Evolutionary conservation across 2,329 filamentous ascomycete genomes (phyloP).

Genomic region (Xylariales sp.): DNA sequence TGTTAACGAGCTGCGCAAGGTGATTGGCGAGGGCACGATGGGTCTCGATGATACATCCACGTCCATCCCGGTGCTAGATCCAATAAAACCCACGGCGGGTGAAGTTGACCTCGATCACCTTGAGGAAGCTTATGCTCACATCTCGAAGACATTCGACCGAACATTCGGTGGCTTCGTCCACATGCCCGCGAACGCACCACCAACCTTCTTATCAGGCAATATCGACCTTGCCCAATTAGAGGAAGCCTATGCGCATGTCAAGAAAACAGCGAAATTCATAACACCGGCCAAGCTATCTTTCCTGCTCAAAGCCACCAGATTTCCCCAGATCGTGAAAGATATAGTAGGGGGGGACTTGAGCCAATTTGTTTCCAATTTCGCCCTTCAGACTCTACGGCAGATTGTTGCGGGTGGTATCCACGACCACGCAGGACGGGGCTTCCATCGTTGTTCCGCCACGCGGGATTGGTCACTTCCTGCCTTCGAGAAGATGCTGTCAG

Average conservation of each 20-base stretch:
- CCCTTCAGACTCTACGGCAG: slow-evolving; percentile 70
- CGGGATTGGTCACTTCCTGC: slow-evolving; percentile 90
- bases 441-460: slow-evolving; percentile 79
- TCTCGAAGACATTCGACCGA: slow-evolving; percentile 73
- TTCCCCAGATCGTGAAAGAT: slow-evolving; percentile 69
- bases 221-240: slow-evolving; percentile 88
- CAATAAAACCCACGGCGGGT: slow-evolving; percentile 1
- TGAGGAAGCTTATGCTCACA: slow-evolving; percentile 82
- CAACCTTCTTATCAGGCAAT: slow-evolving; percentile 14
- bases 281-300: slow-evolving; percentile 83
- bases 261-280: slow-evolving; percentile 78
- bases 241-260: slow-evolving; percentile 80
- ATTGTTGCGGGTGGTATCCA: slow-evolving; percentile 57
- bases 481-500: slow-evolving; percentile 95
- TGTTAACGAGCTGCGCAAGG: slow-evolving; percentile 73
- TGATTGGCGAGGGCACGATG: slow-evolving; percentile 81
- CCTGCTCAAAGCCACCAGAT: slow-evolving; percentile 68
- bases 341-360: slow-evolving; percentile 84
- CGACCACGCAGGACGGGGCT: slow-evolving; percentile 54
- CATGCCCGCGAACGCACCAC: slow-evolving; percentile 5
- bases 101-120: slow-evolving; percentile 79
- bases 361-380: slow-evolving; percentile 70
- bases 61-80: slow-evolving; percentile 9
- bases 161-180: slow-evolving; percentile 74
- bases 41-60: slow-evolving; percentile 30